These are phyloP conservation scores for Pisolithus thermaeus DNA, from an alignment of 1,284 basidiomycete species.

Conservation along the genomic window DNA sequence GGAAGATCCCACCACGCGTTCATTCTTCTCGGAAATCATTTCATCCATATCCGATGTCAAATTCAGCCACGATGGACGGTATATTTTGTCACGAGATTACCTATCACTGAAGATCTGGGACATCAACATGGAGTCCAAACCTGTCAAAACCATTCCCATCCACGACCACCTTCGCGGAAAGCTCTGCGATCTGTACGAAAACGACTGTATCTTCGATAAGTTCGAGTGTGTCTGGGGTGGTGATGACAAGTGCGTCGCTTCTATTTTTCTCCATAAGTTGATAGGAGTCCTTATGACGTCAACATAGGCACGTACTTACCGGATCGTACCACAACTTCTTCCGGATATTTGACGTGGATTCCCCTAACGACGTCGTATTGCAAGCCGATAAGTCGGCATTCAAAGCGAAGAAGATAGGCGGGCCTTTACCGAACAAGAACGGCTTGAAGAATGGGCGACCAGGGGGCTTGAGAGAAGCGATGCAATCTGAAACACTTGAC, in stretches of 20 bases:
- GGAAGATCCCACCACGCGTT: constrained; percentile 94
- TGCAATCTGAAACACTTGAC: constrained; percentile 89
- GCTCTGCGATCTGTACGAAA: constrained; percentile 98
- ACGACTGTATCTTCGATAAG: constrained; percentile 99
- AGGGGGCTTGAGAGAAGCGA: constrained; percentile 71
- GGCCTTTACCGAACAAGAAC: constrained; percentile 65
- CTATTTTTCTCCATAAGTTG: constrained; percentile 3
- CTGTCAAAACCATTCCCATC: constrained; percentile 97
- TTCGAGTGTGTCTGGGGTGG: constrained; percentile 98
- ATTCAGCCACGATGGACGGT: constrained; percentile 95
- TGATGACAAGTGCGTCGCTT: constrained; percentile 76
- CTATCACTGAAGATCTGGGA: constrained; percentile 99
- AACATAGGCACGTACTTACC: constrained; percentile 80
- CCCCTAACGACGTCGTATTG: constrained; percentile 85
- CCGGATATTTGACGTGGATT: constrained; percentile 97
- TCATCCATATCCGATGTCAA: constrained; percentile 99
- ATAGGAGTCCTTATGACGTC: not conserved
- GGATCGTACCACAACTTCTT: constrained; percentile 99
- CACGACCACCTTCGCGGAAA: constrained; percentile 98
- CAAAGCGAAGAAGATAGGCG: constrained; percentile 97
- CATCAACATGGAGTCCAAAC: constrained; percentile 97
- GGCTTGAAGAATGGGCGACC: constrained; percentile 68
- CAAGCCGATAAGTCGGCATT: constrained; percentile 99
- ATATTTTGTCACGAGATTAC: constrained; percentile 96
- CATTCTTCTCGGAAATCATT: constrained; percentile 99